Percentiles rank a stretch among this genome's conserved stretches.
Evolutionary conservation across 495 filamentous ascomycete genomes (phyloP).

Genomic region (Podospora conica): DNA sequence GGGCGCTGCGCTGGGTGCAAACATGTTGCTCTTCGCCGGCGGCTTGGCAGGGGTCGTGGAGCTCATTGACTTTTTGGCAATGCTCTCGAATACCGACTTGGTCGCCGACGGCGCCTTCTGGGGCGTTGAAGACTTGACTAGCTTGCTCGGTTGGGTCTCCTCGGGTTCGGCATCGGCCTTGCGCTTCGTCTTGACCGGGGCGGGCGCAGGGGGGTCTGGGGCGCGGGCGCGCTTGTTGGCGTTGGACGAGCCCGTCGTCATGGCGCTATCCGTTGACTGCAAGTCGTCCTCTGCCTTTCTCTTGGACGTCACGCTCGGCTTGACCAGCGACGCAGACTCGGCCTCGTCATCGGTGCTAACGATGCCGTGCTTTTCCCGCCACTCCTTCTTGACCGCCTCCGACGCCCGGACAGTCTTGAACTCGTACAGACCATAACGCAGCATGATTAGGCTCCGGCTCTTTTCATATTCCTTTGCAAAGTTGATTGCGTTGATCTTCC

Average conservation of each 20-base stretch:
- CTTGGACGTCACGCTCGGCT: constrained; percentile 28
- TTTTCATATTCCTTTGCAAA: constrained; percentile 51
- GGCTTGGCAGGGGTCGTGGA: constrained; percentile 20
- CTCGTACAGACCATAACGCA: constrained; percentile 47
- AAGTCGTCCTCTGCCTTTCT: constrained; percentile 44
- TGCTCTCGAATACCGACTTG: constrained; percentile 42
- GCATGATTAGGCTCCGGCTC: constrained; percentile 46
- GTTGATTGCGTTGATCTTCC: constrained; percentile 47
- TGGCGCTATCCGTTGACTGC: constrained; percentile 26
- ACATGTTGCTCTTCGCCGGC: constrained; percentile 26
- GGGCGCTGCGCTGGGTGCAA: constrained; percentile 12
- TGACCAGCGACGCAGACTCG: constrained; percentile 5
- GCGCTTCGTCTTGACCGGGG: constrained; percentile 36
- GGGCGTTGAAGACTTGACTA: constrained; percentile 41
- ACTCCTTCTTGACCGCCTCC: constrained; percentile 42
- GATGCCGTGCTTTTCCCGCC: constrained; percentile 42
- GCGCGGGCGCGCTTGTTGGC: constrained; percentile 42
- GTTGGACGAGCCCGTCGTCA: constrained; percentile 30
- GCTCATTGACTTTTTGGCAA: constrained; percentile 31
- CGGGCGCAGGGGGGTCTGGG: constrained; percentile 14
- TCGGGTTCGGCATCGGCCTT: constrained; percentile 38
- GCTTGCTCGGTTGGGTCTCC: constrained; percentile 55
- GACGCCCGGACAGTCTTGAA: constrained; percentile 48
- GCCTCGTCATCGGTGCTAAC: constrained; percentile 33
- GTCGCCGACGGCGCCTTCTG: constrained; percentile 39